Conservation (phyloP, 2,329 filamentous ascomycete species). For the Tolypocladium inflatum region DNA sequence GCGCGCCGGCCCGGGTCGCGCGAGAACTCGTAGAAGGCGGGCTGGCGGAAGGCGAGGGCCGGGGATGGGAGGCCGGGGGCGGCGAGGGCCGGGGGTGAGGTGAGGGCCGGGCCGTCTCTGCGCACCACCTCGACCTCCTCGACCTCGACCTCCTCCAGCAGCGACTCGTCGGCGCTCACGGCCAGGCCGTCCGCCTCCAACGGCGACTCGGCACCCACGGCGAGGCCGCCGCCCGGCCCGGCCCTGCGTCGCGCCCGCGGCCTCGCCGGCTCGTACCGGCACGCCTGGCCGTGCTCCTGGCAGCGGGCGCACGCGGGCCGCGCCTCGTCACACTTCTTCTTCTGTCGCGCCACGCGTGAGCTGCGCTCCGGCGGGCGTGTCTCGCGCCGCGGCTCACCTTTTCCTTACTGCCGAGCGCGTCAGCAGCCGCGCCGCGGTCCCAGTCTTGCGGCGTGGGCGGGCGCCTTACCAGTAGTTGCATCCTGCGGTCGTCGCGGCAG, state of each 20-base stretch:
- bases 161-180: not conserved
- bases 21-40: slow-evolving; percentile 48
- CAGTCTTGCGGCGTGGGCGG: not conserved
- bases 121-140: not conserved
- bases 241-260: slow-evolving; percentile 28
- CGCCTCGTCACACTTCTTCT: slow-evolving; percentile 49
- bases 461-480: slow-evolving; percentile 41
- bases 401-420: slow-evolving; percentile 34
- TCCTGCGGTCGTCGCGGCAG: slow-evolving; percentile 20
- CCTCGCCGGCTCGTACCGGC: slow-evolving; percentile 38
- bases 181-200: not conserved
- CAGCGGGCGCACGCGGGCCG: slow-evolving; percentile 42
- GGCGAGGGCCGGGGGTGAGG: slow-evolving; percentile 15
- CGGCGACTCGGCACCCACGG: not conserved
- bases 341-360: slow-evolving; percentile 22
- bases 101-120: not conserved
- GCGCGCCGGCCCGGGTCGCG: slow-evolving; percentile 42
- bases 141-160: not conserved
- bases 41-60: slow-evolving; percentile 40
- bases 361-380: not conserved
- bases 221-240: slow-evolving; percentile 8
- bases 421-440: not conserved
- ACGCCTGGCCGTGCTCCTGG: slow-evolving; percentile 36
- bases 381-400: slow-evolving; percentile 28
- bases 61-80: slow-evolving; percentile 11